phyloP scores from a whole-genome alignment of 2,329 filamentous ascomycete genomes.

The Gremmenia infestans region DNA sequence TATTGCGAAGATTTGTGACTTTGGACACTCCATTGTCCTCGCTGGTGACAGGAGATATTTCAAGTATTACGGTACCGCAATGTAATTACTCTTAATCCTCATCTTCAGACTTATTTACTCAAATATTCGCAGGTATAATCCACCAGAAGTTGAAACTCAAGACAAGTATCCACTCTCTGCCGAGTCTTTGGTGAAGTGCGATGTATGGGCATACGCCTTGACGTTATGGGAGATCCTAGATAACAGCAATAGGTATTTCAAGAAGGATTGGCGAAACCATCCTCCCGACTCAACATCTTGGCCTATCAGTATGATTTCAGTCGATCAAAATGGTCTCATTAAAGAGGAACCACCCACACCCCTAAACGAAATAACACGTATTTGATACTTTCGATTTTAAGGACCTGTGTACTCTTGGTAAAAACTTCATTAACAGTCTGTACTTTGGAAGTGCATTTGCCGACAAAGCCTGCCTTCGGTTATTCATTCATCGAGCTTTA shows the following conservation, averaged over 20 bases:
- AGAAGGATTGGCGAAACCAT: neutral
- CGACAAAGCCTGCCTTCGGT: neutral
- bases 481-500: neutral
- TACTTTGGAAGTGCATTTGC: neutral
- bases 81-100: neutral
- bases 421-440: neutral
- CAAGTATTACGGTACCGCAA: constrained; percentile 1
- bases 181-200: neutral
- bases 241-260: neutral
- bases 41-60: neutral
- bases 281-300: neutral
- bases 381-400: neutral
- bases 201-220: constrained; percentile 1
- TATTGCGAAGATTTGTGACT: constrained; percentile 4
- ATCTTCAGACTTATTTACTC: neutral
- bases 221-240: neutral
- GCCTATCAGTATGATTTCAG: neutral
- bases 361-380: neutral
- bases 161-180: neutral
- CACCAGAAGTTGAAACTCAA: neutral
- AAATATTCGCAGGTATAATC: neutral
- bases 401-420: neutral
- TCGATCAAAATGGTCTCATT: neutral
- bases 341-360: neutral
- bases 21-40: constrained; percentile 1